Percentiles rank a stretch among this genome's conserved stretches.
These are phyloP conservation scores for Metroxylon sagu DNA, from an alignment of 176 grass and related monocot genomes.

Conservation along the genomic window DNA sequence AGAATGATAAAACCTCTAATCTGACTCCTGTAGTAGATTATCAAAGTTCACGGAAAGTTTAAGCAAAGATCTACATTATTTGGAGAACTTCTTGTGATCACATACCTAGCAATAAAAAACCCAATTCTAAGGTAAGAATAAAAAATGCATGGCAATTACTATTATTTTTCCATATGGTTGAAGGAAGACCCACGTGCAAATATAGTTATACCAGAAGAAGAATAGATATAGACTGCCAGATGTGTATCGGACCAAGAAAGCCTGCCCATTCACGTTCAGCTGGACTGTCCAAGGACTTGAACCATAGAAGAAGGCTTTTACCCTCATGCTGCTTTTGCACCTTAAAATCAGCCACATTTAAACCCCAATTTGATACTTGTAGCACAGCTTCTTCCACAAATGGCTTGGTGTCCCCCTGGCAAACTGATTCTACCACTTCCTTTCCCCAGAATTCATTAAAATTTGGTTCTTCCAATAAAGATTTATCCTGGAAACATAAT, in stretches of 20 bases:
- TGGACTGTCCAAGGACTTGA: constrained; percentile 58
- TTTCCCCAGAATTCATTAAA: constrained; percentile 83
- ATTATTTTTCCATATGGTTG: too few species aligned
- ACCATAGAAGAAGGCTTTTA: constrained; percentile 44
- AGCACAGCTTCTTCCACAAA: constrained; percentile 86
- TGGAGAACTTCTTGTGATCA: too few species aligned
- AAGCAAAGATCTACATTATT: too few species aligned
- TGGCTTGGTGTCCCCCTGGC: constrained; percentile 51
- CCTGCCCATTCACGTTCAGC: constrained; percentile 77
- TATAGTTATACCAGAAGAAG: too few species aligned
- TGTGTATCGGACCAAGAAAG: constrained; percentile 91
- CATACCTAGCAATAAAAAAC: too few species aligned
- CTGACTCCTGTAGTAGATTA: too few species aligned
- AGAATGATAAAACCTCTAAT: too few species aligned
- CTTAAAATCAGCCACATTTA: constrained; percentile 82
- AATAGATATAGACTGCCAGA: constrained; percentile 67
- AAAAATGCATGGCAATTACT: too few species aligned
- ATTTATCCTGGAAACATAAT: constrained; percentile 45
- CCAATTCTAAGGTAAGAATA: too few species aligned
- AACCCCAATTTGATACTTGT: constrained; percentile 90
- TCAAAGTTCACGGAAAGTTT: too few species aligned
- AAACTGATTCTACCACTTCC: constrained; percentile 67
- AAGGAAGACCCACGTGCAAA: too few species aligned
- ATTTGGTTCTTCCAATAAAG: constrained; percentile 48
- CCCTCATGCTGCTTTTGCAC: constrained; percentile 59